A percentile compares a stretch with the other conserved stretches of the same genome.
Conservation (phyloP, 2,329 filamentous ascomycete genomes). For the Botrytis fabae region DNA sequence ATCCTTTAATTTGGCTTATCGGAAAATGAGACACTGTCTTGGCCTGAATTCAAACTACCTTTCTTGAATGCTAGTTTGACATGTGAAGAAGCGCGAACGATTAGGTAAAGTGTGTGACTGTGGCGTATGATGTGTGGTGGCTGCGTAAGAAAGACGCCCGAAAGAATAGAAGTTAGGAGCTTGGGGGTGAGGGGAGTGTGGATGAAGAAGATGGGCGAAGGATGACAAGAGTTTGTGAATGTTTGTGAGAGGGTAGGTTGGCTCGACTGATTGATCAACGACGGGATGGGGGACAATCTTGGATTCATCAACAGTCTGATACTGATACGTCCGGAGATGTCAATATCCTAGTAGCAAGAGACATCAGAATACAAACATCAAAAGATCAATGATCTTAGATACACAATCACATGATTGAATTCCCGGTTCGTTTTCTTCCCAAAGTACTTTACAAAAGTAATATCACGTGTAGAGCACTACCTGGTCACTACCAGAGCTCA, state of each 20-base stretch:
- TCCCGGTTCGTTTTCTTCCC: background rate
- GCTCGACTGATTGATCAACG: background rate
- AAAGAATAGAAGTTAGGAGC: no score
- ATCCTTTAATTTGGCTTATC: background rate
- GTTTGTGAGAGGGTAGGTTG: conserved; percentile 9
- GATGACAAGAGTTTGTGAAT: background rate
- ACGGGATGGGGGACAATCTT: background rate
- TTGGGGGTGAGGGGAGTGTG: background rate
- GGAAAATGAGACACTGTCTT: conserved; percentile 4
- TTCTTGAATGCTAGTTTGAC: background rate
- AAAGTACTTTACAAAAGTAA: background rate
- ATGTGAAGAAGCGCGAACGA: background rate
- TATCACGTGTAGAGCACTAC: background rate
- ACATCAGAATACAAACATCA: background rate
- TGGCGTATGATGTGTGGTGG: conserved; percentile 8
- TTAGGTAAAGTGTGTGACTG: conserved; percentile 7
- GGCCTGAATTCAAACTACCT: background rate
- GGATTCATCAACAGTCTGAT: background rate
- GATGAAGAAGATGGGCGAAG: background rate
- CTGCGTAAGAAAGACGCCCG: background rate
- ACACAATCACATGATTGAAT: conserved; percentile 2
- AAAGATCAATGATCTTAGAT: background rate
- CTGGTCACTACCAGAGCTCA: background rate
- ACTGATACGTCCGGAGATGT: background rate
- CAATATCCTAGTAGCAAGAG: background rate